phyloP scores from a whole-genome alignment of 495 filamentous ascomycete genomes.

The Platismatia glauca region DNA sequence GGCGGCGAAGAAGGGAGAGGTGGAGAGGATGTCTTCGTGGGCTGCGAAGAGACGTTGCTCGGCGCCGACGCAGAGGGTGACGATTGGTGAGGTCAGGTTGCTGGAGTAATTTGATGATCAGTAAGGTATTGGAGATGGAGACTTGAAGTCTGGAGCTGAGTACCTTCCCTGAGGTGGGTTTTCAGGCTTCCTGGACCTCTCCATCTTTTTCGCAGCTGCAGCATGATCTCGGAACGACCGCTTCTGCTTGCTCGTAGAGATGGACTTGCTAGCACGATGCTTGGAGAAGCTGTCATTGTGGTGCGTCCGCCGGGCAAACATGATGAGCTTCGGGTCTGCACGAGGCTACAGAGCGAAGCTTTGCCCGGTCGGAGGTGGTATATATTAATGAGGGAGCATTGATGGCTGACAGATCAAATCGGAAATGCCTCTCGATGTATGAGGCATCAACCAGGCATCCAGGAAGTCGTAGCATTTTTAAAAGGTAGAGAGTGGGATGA shows the following conservation, averaged over 20 bases:
- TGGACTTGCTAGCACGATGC: slow-evolving; percentile 39
- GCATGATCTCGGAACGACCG: slow-evolving; percentile 29
- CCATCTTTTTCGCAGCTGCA: slow-evolving; percentile 25
- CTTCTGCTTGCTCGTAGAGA: slow-evolving; percentile 27
- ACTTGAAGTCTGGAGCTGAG: slow-evolving; percentile 16
- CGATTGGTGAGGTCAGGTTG: slow-evolving; percentile 57
- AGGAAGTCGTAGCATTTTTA: slow-evolving; percentile 12
- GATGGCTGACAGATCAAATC: background rate
- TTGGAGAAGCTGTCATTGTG: slow-evolving; percentile 36
- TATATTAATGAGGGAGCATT: slow-evolving; percentile 11
- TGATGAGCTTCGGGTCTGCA: slow-evolving; percentile 11
- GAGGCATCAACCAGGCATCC: slow-evolving; percentile 18
- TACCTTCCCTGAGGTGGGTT: slow-evolving; percentile 35
- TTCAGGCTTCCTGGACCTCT: slow-evolving; percentile 25
- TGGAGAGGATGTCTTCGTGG: slow-evolving; percentile 73
- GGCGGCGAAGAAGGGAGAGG: slow-evolving; percentile 65
- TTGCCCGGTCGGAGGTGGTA: slow-evolving; percentile 8
- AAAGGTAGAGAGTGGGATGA: slow-evolving; percentile 5
- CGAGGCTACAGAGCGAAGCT: slow-evolving; percentile 9
- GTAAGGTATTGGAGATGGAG: background rate
- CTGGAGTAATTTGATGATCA: slow-evolving; percentile 27
- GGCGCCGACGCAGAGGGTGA: slow-evolving; percentile 70
- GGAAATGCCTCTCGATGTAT: slow-evolving; percentile 16
- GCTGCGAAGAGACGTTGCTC: slow-evolving; percentile 80
- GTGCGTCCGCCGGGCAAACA: slow-evolving; percentile 25